A percentile compares a stretch with the other conserved stretches of the same genome.
phyloP scores from a whole-genome alignment of 306 rosid genomes.

The Canavalia gladiata region DNA sequence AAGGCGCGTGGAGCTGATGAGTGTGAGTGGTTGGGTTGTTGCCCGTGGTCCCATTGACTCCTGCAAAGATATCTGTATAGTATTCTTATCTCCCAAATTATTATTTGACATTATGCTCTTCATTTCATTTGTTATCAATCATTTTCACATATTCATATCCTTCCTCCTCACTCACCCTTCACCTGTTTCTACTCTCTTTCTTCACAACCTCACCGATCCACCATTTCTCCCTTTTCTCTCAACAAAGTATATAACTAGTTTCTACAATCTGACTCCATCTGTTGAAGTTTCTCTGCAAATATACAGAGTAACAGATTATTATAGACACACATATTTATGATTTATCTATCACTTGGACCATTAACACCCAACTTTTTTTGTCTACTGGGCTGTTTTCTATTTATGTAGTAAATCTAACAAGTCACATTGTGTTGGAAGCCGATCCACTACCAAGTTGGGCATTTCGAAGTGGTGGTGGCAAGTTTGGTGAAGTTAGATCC shows the following conservation, averaged over 20 bases:
- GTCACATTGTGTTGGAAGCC: neutral
- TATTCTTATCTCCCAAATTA: neutral
- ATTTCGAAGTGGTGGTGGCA: neutral
- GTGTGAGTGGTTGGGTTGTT: neutral
- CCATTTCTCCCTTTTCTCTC: slow-evolving; percentile 42
- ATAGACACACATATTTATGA: too few relatives aligned
- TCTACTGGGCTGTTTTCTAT: slow-evolving; percentile 11
- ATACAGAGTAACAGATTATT: slow-evolving; percentile 20
- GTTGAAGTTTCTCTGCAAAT: neutral
- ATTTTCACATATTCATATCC: neutral
- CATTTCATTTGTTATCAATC: neutral
- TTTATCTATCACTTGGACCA: neutral
- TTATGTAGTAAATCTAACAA: slow-evolving; percentile 17
- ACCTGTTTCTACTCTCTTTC: neutral
- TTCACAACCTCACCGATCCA: slow-evolving; percentile 50
- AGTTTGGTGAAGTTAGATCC: slow-evolving; percentile 58
- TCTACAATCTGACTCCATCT: neutral
- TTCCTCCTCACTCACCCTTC: neutral
- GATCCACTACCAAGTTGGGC: neutral
- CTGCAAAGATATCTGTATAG: slow-evolving; percentile 47
- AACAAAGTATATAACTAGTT: slow-evolving; percentile 45
- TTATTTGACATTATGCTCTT: neutral
- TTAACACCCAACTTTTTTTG: slow-evolving; percentile 5
- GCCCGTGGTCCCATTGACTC: slow-evolving; percentile 16
- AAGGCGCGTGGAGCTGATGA: neutral